Base-by-base conservation (phyloP, 768 basidiomycete species). In the Nidularia pulvinata region DNA sequence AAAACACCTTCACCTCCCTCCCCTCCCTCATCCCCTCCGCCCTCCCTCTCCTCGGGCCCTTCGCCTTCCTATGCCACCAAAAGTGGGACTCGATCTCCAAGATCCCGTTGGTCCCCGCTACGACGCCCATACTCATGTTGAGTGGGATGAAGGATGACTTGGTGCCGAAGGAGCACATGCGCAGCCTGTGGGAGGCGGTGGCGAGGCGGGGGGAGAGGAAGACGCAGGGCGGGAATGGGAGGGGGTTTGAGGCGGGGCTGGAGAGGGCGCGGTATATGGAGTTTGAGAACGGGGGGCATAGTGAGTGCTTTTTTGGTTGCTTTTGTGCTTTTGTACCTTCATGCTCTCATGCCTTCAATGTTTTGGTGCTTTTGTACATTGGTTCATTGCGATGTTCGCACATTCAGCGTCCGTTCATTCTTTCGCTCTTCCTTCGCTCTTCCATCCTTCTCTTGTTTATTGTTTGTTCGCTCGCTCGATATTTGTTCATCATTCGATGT, bases 1-100 rank as follows among this genome's bases (percentile, higher is more conserved):
- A 98, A 74, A 98, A 97, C 67, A 96, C 95, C 0, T 97, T 97
- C 68, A 83, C 89, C 34, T 93, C 89, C 42, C 80, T 98, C 32
- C 88, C 88, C 5, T 80, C 78, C 49, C 82, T 96, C 13, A 83
- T 97, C n/a, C 95, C 93, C 0, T 75, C 84, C 55, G 83, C 88
- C 13, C 73, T 97, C 34, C 95, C 95, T 5, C 65, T 82, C 33
- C 78, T 95, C 33, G 76, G 81, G 0, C 88, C 86, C 3, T 77
- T 94, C 62, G 74, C 91, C 16, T 89, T 89, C 69, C 80, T 95
- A 10, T 89, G 92, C 59, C 86, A 93, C 61, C 85, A 96, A 67
- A 89, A 88, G 65, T 96, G 94, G 94, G 85, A 93, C 62, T 91
- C 91, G 1, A 80, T 81, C 0, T 77, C 80, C 3, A 84, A 86